These are phyloP conservation scores for Aspergillus sp. DNA, from an alignment of 2,329 filamentous ascomycete species.

Conservation along the genomic window DNA sequence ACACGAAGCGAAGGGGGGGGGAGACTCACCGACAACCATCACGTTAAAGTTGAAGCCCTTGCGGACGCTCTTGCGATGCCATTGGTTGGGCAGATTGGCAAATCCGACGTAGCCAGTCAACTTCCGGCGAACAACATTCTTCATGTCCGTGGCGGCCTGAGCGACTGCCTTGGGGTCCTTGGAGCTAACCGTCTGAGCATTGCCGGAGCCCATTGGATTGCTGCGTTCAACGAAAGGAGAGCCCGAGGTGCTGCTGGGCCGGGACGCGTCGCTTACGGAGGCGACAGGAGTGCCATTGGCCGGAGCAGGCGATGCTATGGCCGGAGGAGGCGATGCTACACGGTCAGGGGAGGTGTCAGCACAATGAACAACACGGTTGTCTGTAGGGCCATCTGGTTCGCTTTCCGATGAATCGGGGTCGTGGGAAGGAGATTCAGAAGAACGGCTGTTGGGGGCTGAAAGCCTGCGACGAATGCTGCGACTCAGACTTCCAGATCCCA, in stretches of 20 bases:
- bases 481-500: not conserved
- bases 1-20: not conserved
- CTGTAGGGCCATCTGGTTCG: constrained; percentile 7
- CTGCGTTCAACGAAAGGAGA: constrained; percentile 50
- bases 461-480: not conserved
- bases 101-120: constrained; percentile 98
- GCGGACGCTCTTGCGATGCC: constrained; percentile 99
- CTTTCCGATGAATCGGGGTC: constrained; percentile 7
- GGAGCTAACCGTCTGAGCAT: constrained; percentile 52
- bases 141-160: constrained; percentile 57
- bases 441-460: constrained; percentile 8
- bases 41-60: constrained; percentile 99
- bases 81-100: constrained; percentile 97
- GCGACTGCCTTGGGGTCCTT: constrained; percentile 53
- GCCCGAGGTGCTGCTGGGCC: constrained; percentile 41
- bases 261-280: constrained; percentile 26
- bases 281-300: constrained; percentile 24
- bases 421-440: constrained; percentile 5
- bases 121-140: constrained; percentile 97
- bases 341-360: constrained; percentile 13
- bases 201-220: constrained; percentile 47
- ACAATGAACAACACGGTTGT: constrained; percentile 16
- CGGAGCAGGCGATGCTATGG: constrained; percentile 7
- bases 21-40: constrained; percentile 92
- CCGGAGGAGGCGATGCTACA: constrained; percentile 24